phyloP scores from a whole-genome alignment of 208 protist genomes.

The Wallacemonas sp. region DNA sequence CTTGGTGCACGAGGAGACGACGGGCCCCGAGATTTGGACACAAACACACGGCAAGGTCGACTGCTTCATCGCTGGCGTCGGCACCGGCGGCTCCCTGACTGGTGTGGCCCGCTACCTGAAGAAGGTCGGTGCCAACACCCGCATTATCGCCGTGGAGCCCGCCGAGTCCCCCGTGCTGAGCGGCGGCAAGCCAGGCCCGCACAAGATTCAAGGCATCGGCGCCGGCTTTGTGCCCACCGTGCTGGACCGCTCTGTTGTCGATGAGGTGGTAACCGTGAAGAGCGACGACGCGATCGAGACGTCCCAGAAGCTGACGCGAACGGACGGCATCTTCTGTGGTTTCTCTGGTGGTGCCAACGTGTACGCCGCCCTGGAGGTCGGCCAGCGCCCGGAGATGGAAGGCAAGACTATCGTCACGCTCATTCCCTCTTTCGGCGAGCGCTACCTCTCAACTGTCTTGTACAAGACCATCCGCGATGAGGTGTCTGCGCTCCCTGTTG shows the following conservation, averaged over 20 bases:
- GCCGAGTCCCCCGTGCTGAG: constrained; percentile 85
- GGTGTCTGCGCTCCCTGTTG: constrained; percentile 61
- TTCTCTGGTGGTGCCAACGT: constrained; percentile 88
- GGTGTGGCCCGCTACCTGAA: constrained; percentile 77
- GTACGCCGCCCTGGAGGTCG: constrained; percentile 80
- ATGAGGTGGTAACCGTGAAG: constrained; percentile 76
- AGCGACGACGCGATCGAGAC: constrained; percentile 70
- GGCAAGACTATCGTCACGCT: constrained; percentile 90
- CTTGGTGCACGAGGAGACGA: constrained; percentile 88
- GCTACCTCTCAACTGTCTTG: constrained; percentile 85
- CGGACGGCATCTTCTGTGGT: constrained; percentile 84
- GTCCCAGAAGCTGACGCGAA: constrained; percentile 65
- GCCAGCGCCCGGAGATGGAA: constrained; percentile 74
- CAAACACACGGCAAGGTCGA: constrained; percentile 81
- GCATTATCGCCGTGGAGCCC: constrained; percentile 84
- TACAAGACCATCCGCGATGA: constrained; percentile 76
- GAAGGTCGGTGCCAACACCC: constrained; percentile 42
- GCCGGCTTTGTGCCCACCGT: constrained; percentile 87
- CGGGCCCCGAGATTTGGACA: constrained; percentile 88
- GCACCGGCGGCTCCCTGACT: constrained; percentile 87
- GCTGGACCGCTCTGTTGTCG: constrained; percentile 57
- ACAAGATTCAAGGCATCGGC: constrained; percentile 93
- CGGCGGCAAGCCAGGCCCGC: constrained; percentile 74
- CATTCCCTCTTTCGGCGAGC: constrained; percentile 89
- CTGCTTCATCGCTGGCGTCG: constrained; percentile 85